phyloP scores from a whole-genome alignment of 2,329 filamentous ascomycete genomes.

The Aureobasidium sp. region DNA sequence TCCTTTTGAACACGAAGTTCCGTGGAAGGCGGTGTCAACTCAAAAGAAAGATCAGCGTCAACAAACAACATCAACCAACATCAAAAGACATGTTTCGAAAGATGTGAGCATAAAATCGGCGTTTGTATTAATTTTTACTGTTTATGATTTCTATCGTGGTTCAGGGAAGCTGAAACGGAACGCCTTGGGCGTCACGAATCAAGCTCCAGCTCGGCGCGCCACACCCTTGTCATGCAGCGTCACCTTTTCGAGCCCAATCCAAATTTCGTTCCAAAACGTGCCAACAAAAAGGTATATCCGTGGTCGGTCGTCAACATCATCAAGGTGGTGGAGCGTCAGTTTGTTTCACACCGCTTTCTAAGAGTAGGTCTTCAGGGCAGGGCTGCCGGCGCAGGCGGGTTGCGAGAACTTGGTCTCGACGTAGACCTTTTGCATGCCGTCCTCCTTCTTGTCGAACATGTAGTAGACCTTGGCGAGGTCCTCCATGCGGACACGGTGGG shows the following conservation, averaged over 20 bases:
- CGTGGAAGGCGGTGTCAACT: not conserved
- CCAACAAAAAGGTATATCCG: conserved; percentile 6
- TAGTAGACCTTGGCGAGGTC: conserved; percentile 45
- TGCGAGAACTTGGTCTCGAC: conserved; percentile 50
- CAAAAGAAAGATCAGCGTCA: not conserved
- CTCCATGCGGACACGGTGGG: conserved; percentile 55
- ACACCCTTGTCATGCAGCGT: not conserved
- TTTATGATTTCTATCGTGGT: not conserved
- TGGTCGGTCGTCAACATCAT: conserved; percentile 10
- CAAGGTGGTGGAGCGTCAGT: conserved; percentile 1
- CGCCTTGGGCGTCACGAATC: not conserved
- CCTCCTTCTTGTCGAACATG: conserved; percentile 60
- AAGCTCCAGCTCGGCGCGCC: not conserved
- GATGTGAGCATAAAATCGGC: not conserved
- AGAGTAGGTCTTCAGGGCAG: conserved; percentile 40
- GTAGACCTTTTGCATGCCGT: conserved; percentile 75
- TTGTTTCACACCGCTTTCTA: not conserved
- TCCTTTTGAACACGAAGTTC: not conserved
- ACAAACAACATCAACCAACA: not conserved
- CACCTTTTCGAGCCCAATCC: conserved; percentile 7
- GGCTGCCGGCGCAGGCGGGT: conserved; percentile 42
- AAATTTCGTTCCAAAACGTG: conserved; percentile 8
- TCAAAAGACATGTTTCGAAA: not conserved
- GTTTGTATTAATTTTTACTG: not conserved
- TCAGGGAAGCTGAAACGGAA: not conserved